Base-by-base conservation (phyloP, 768 basidiomycete genomes). In the Agrocybe pediades region DNA sequence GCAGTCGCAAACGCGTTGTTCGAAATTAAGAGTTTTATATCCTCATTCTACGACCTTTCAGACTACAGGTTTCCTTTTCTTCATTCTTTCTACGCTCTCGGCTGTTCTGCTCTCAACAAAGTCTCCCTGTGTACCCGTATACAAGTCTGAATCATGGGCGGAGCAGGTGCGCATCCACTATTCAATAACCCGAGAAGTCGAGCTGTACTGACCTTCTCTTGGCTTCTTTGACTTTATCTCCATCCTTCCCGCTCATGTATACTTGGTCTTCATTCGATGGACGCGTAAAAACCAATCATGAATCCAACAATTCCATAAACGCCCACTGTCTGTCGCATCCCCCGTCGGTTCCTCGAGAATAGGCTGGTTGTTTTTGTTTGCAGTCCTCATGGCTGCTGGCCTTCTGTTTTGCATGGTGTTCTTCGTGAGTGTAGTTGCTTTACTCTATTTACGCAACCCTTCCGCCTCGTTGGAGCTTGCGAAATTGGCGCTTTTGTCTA, bases 321-420 rank as follows among this genome's bases (percentile, higher is more conserved):
- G 6, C 25, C 26, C 25, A n/a, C 27, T 36, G 20, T 30, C 24
- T 49, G 41, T 24, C 51, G 40, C 42, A 53, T 40, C 53, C 39
- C 19, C 30, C 53, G 49, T 42, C 51, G 19, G 20, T 40, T 47
- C 39, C 23, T 23, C 17, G 53, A 36, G 56, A 42, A 41, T 51
- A 95, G 95, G 92, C 68, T 98, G 95, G 96, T 74, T 99, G 59
- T 99, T 97, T 78, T 83, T 98, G 63, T 95, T 98, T 70, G 85
- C 93, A 68, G 95, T 98, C 69, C 86, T 98, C 50, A 86, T 93
- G 85, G 90, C 95, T 62, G 96, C 95, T 17, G 94, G 88, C 27
- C 79, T 98, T 55, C 78, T 99, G 55, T 99, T 99, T 78, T 97
- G 95, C 62, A 95, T 95, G 90, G 97, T 99, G 69, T 99, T 98